Evolutionary conservation across 768 basidiomycete species (phyloP), one percentile per base, ranked within the genome.

Genomic region (Tricholoma sp.): DNA sequence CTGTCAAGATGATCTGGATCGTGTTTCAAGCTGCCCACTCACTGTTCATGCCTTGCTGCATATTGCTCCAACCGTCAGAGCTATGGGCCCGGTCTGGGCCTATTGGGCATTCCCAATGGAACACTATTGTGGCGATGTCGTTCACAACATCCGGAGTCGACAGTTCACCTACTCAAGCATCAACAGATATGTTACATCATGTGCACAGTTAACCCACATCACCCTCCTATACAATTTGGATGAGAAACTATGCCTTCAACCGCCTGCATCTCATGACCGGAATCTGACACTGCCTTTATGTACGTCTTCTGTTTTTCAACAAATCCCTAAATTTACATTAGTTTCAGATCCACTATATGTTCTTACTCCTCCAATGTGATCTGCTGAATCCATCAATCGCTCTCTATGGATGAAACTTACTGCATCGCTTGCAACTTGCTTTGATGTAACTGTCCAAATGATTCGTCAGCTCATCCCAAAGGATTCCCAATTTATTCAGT

Each of bases 151-250:
- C 31, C 3, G 11, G 31, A 49, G 47, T 49, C 47, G 28, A 49
- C 12, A 18, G 15, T 49, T 67, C 59, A 74, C 75, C 20, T 76
- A 63, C 59, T 62, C 64, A 8, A 61, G 61, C 6, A 59, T 77
- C 13, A 66, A 68, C 51, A 53, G 58, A 17, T 69, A 63, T 50
- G 58, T 71, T 10, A 20, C 65, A 7, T 68, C 68, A 11, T 44
- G 49, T 15, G 68, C 73, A 0, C 75, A 72, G 28, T 60, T 77
- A 9, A 61, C 64, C 4, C 68, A 73, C 36, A 68, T 76, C 37
- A 66, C 62, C 47, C 24, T 65, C 3, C 36, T 61, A 1, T 75
- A 66, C 59, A 53, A 66, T 44, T 47, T 72, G 9, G 17, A 50
- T 20, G 58, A 67, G 1, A 60, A 62, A 50, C 65, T 74, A 15